Evolutionary conservation across 768 basidiomycete genomes (phyloP).

Genomic region (Kwoniella shandongensis): DNA sequence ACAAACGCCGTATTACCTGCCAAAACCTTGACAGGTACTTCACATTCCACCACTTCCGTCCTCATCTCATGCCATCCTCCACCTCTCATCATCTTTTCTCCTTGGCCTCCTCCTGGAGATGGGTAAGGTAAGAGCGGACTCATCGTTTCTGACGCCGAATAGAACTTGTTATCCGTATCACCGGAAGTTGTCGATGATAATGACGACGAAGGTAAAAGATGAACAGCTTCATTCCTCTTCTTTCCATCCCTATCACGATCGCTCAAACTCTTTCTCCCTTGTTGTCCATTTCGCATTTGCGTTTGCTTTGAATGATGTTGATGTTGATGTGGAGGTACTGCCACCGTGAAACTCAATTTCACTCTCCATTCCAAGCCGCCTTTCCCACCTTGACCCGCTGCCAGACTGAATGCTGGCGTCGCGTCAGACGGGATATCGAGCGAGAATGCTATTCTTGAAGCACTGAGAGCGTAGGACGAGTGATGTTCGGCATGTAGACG

Average conservation of each 20-base stretch:
- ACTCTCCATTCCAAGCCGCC: conserved; percentile 93
- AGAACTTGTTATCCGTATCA: conserved; percentile 61
- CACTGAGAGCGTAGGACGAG: conserved; percentile 69
- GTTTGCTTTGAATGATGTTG: background rate
- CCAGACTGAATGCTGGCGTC: conserved; percentile 77
- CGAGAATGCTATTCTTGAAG: conserved; percentile 75
- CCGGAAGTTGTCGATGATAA: conserved; percentile 52
- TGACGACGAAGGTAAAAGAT: conserved; percentile 17
- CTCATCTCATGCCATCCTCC: conserved; percentile 65
- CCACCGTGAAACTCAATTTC: conserved; percentile 78
- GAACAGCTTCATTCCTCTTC: conserved; percentile 9
- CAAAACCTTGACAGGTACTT: conserved; percentile 84
- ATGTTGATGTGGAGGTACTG: conserved; percentile 56
- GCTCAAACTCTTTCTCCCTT: background rate
- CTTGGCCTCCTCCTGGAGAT: conserved; percentile 22
- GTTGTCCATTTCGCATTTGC: background rate
- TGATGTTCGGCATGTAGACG: conserved; percentile 85
- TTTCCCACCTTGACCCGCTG: conserved; percentile 55
- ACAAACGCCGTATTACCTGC: conserved; percentile 81
- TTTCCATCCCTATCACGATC: background rate
- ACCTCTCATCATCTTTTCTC: conserved; percentile 34
- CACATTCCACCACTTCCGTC: conserved; percentile 89
- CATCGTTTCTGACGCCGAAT: conserved; percentile 57
- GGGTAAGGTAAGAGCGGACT: conserved; percentile 28
- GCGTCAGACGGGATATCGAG: conserved; percentile 92